These are phyloP conservation scores for Meyerozyma carpophila DNA, from an alignment of 1,139 yeast genomes.

Conservation along the genomic window DNA sequence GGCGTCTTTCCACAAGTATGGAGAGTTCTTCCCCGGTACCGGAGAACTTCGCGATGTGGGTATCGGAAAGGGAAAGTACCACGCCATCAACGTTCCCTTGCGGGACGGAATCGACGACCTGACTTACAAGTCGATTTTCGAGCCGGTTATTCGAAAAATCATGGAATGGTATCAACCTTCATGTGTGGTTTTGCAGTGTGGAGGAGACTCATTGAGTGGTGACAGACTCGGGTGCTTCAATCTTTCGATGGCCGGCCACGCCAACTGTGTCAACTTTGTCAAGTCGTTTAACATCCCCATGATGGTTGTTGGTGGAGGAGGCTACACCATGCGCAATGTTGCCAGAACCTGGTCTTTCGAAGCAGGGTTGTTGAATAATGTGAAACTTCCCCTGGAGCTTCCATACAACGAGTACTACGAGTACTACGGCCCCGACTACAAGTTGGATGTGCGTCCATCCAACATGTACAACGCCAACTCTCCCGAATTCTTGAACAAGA, in stretches of 20 bases:
- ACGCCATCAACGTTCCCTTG: constrained; percentile 82
- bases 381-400: constrained; percentile 70
- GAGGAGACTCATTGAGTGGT: constrained; percentile 90
- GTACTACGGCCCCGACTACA: constrained; percentile 95
- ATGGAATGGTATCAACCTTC: constrained; percentile 95
- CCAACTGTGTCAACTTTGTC: constrained; percentile 88
- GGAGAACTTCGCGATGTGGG: constrained; percentile 89
- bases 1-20: constrained; percentile 93
- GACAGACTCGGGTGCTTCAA: constrained; percentile 92
- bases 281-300: constrained; percentile 84
- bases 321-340: constrained; percentile 95
- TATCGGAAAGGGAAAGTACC: constrained; percentile 83
- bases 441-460: constrained; percentile 86
- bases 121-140: constrained; percentile 79
- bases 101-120: constrained; percentile 92
- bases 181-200: constrained; percentile 86
- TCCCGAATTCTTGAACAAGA: constrained; percentile 85
- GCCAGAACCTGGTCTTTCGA: constrained; percentile 96
- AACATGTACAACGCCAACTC: constrained; percentile 96
- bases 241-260: constrained; percentile 88
- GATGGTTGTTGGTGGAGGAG: constrained; percentile 96
- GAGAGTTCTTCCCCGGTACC: constrained; percentile 95
- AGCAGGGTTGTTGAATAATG: constrained; percentile 82
- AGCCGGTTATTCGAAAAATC: constrained; percentile 74
- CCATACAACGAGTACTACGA: constrained; percentile 97